Evolutionary conservation across 75 land plant species (phyloP), one percentile per base, ranked within the genome.

Genomic region (Selaginella tamariscina): DNA sequence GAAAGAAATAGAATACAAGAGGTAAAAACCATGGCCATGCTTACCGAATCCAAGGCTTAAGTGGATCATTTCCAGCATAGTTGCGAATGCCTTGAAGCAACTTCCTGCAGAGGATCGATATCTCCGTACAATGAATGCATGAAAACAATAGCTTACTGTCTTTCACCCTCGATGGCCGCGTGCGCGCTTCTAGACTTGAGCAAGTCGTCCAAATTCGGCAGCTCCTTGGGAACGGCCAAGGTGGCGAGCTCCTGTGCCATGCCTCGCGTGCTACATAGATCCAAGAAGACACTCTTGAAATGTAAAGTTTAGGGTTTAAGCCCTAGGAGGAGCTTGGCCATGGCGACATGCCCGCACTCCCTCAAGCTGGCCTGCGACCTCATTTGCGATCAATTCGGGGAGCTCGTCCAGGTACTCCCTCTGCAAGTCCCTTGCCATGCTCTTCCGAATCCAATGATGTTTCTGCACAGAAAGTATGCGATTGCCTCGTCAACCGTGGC

Each of bases 391-490:
- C 65, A 64, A 27, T 64, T 64, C 27, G 65, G 65, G 68, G 68
- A 31, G 18, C 18, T 56, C 1, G 32, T 54, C 20, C 27, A 0
- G 30, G 27, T 1, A 1, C 27, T 55, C 20, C 23, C 1, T 56
- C 8, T 28, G 2, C 21, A 54, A 20, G 23, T 0, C 15, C 15
- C 2, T 11, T 24, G 69, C 23, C 15, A 13, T n/a, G 49, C 49
- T 39, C 49, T 39, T 15, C 15, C 11, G 49, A 15, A n/a, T n/a
- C 15, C 11, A 15, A 39, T 39, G 49, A 39, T 15, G 49, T 15
- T 39, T n/a, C n/a, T 21, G 30, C 71, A 69, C 82, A 92, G 94
- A 81, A 81, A 76, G 97, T 88, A 24, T 82, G 82, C 68, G 66
- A 75, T 1, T 84, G 84, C 56, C 75, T 92, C 20, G 78, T 92